phyloP scores from a whole-genome alignment of 768 basidiomycete species.

The Pleurotus cornucopiae region DNA sequence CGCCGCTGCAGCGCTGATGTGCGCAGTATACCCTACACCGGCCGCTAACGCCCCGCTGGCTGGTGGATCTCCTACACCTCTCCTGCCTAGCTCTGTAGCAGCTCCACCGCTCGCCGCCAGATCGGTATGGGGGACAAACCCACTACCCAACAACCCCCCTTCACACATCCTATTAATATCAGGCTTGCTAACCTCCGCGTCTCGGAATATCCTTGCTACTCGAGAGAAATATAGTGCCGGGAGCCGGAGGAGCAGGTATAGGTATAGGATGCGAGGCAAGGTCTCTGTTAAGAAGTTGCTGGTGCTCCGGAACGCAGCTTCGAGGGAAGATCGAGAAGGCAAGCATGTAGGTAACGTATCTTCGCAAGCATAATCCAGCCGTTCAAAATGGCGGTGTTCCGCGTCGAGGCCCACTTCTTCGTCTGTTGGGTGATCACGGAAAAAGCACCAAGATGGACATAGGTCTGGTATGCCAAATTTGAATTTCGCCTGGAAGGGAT shows the following conservation, averaged over 20 bases:
- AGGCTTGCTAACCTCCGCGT: slow-evolving; percentile 72
- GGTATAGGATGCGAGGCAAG: slow-evolving; percentile 38
- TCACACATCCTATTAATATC: slow-evolving; percentile 60
- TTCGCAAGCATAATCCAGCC: not conserved
- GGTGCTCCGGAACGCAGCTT: slow-evolving; percentile 6
- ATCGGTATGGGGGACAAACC: slow-evolving; percentile 6
- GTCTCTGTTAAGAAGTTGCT: slow-evolving; percentile 29
- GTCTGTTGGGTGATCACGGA: slow-evolving; percentile 20
- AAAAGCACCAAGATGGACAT: slow-evolving; percentile 13
- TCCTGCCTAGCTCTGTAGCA: not conserved
- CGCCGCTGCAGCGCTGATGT: slow-evolving; percentile 18
- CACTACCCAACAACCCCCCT: slow-evolving; percentile 25
- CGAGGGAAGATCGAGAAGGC: slow-evolving; percentile 1
- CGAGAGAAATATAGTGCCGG: slow-evolving; percentile 79
- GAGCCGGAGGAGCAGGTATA: slow-evolving; percentile 56
- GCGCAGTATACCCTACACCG: slow-evolving; percentile 21
- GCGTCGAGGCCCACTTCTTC: slow-evolving; percentile 17
- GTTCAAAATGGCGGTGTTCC: slow-evolving; percentile 1
- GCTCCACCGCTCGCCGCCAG: not conserved
- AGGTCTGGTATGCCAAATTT: slow-evolving; percentile 18
- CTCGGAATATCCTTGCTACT: slow-evolving; percentile 71
- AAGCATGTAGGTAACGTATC: not conserved
- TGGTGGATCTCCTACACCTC: not conserved
- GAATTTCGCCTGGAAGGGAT: slow-evolving; percentile 42
- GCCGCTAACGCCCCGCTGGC: slow-evolving; percentile 17